Conservation (phyloP, 768 basidiomycete genomes). For the Dentipellis sp. region DNA sequence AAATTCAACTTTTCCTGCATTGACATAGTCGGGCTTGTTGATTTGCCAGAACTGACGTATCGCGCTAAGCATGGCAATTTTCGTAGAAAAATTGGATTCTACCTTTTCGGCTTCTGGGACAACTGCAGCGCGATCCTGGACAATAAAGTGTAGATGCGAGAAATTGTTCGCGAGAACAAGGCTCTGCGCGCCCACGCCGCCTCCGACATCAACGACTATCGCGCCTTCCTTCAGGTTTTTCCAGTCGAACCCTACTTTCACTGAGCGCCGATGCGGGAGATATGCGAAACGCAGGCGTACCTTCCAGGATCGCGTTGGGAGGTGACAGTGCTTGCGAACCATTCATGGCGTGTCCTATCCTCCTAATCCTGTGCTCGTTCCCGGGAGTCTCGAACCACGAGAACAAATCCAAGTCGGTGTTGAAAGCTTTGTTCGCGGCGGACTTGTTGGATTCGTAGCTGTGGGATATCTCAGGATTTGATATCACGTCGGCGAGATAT, state of each 20-base stretch:
- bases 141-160: slow-evolving; percentile 35
- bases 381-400: slow-evolving; percentile 16
- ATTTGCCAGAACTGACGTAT: neutral
- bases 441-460: slow-evolving; percentile 20
- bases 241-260: neutral
- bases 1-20: neutral
- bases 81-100: neutral
- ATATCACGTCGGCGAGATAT: slow-evolving; percentile 23
- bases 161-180: slow-evolving; percentile 34
- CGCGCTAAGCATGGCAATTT: neutral
- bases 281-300: neutral
- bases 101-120: neutral
- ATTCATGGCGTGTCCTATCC: slow-evolving; percentile 26
- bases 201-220: slow-evolving; percentile 46
- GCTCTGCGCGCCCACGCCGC: slow-evolving; percentile 22
- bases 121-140: slow-evolving; percentile 28
- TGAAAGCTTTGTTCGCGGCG: slow-evolving; percentile 20
- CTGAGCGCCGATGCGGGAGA: neutral
- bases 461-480: slow-evolving; percentile 18
- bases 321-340: slow-evolving; percentile 11
- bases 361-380: slow-evolving; percentile 14
- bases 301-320: slow-evolving; percentile 1
- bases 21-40: neutral
- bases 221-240: slow-evolving; percentile 32
- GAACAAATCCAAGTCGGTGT: slow-evolving; percentile 20